Percentiles rank a stretch among this genome's conserved stretches.
Evolutionary conservation across 2,329 filamentous ascomycete genomes (phyloP).

Genomic region (Colletotrichum echinochloae): DNA sequence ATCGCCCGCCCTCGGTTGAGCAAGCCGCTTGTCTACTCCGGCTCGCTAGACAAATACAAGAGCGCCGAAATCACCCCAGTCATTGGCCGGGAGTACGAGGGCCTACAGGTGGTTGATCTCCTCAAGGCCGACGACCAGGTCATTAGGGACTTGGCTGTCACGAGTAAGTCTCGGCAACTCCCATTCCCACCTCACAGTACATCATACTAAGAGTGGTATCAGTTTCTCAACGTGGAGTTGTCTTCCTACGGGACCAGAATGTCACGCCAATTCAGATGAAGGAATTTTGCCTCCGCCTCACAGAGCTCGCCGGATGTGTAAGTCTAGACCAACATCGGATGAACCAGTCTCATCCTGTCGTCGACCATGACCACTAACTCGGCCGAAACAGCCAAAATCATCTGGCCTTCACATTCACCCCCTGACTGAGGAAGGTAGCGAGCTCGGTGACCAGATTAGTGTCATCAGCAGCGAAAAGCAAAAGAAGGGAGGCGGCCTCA

Average conservation of each 20-base stretch:
- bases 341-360: background rate
- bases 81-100: conserved; percentile 62
- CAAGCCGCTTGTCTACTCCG: conserved; percentile 55
- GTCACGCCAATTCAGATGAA: conserved; percentile 53
- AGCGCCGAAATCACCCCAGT: conserved; percentile 58
- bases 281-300: conserved; percentile 52
- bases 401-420: conserved; percentile 68
- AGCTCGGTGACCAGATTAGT: conserved; percentile 66
- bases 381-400: conserved; percentile 52
- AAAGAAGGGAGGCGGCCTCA: conserved; percentile 65
- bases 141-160: conserved; percentile 66
- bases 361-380: conserved; percentile 14
- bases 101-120: conserved; percentile 51
- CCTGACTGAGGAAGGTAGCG: conserved; percentile 62
- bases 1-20: conserved; percentile 47
- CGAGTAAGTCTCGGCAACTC: conserved; percentile 44
- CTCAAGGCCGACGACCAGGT: conserved; percentile 57
- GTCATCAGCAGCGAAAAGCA: conserved; percentile 68
- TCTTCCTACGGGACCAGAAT: conserved; percentile 53
- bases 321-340: conserved; percentile 7
- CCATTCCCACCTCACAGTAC: background rate
- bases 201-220: conserved; percentile 17
- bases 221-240: conserved; percentile 53
- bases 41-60: conserved; percentile 54
- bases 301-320: conserved; percentile 48